Base-by-base conservation (phyloP, 345 rosid species). In the Moricandia moricandioides region DNA sequence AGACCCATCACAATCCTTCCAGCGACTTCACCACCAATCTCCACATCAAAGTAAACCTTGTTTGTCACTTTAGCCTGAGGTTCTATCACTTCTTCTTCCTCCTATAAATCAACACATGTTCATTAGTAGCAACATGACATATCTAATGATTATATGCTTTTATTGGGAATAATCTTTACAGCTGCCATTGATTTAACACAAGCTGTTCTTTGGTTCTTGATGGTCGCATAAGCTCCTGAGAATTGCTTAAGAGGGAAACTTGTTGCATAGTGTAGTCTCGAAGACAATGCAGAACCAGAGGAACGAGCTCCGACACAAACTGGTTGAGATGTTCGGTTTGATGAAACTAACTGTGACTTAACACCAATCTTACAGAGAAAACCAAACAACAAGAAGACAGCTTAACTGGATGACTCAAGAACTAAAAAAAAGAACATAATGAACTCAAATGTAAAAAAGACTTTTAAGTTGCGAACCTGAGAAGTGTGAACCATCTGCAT, bases 1-100 rank as follows among this genome's bases (percentile, higher is more conserved):
- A 94, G 85, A 67, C 97, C 98, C 63, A 94, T 85, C 29, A 88
- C 91, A 71, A 94, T 86, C 84, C 90, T 91, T 64, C 98, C 97
- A 0, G 69, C 83, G 12, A 82, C 78, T 69, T 94, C 86, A 79
- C 96, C 95, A 60, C 95, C 96, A 43, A 88, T 81, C 70, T 94
- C 96, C 11, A 94, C 91, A 62, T 94, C 96, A 86, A 94, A 94
- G 88, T 85, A 91, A 84, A 79, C 76, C 76, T 88, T 91, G 75
- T 80, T 80, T 52, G 97, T 91, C 81, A 94, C 93, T 82, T 89
- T 83, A 3, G 90, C 92, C 80, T 86, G 92, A 70, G 85, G 84
- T 79, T 80, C 80, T 4, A 58, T 0, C 1, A 69, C 16, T n/a
- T 62, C 79, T 51, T 74, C 90, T 66, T 86, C 82, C 64, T 87